A percentile compares a stretch with the other conserved stretches of the same genome.
Evolutionary conservation across 768 basidiomycete genomes (phyloP).

Genomic region (Tylopilus felleus): DNA sequence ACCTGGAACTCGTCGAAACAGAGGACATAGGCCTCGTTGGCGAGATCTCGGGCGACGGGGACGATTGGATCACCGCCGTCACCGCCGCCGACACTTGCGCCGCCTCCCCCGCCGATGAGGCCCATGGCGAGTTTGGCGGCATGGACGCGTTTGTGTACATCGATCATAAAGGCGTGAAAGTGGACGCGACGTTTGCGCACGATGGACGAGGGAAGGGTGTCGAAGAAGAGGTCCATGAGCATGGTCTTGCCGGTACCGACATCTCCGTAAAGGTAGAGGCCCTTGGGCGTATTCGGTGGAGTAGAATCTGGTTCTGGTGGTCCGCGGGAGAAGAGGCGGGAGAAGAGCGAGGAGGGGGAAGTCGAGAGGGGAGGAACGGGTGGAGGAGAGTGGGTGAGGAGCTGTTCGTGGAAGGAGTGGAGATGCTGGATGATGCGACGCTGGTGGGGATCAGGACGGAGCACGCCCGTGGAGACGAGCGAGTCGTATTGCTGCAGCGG

Average conservation of each 20-base stretch:
- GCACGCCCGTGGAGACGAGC: constrained; percentile 46
- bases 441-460: constrained; percentile 82
- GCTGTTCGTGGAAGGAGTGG: constrained; percentile 71
- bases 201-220: constrained; percentile 66
- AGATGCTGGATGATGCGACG: constrained; percentile 78
- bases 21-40: constrained; percentile 76
- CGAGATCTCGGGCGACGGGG: constrained; percentile 85
- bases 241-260: constrained; percentile 98
- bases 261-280: constrained; percentile 93
- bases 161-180: constrained; percentile 99
- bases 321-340: constrained; percentile 30
- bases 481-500: constrained; percentile 43
- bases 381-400: constrained; percentile 70
- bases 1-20: constrained; percentile 99
- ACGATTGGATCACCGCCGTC: constrained; percentile 71
- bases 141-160: constrained; percentile 92
- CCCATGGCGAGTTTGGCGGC: constrained; percentile 74
- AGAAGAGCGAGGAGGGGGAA: constrained; percentile 29
- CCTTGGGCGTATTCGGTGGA: constrained; percentile 65
- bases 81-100: constrained; percentile 25
- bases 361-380: constrained; percentile 40
- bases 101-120: constrained; percentile 39
- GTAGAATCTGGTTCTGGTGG: constrained; percentile 27
- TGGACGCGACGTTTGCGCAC: constrained; percentile 85
- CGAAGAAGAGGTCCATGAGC: constrained; percentile 98